Percentiles rank a stretch among this genome's conserved stretches.
Evolutionary conservation across 1,284 basidiomycete genomes (phyloP).

Genomic region (Vanrija sp.): DNA sequence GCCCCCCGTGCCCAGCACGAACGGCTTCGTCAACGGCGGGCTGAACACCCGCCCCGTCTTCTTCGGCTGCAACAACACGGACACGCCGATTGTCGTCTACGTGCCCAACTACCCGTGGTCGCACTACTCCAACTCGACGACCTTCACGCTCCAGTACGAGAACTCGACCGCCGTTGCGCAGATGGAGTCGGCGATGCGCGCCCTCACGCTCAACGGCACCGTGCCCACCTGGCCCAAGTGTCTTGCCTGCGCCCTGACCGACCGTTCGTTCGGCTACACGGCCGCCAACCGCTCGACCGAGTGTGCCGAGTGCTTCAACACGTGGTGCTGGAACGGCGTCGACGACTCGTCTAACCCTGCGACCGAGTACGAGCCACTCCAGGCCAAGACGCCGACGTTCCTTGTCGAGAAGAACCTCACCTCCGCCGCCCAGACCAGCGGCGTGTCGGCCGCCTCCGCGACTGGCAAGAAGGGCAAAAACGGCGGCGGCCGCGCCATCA

Average conservation of each 20-base stretch:
- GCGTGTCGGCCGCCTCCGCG: neutral
- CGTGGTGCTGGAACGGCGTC: slow-evolving; percentile 47
- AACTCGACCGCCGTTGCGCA: slow-evolving; percentile 36
- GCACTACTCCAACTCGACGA: slow-evolving; percentile 45
- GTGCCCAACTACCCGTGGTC: slow-evolving; percentile 53
- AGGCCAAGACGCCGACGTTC: slow-evolving; percentile 32
- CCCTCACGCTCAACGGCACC: slow-evolving; percentile 43
- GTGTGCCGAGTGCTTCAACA: slow-evolving; percentile 46
- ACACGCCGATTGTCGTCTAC: slow-evolving; percentile 50
- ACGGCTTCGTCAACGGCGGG: slow-evolving; percentile 54
- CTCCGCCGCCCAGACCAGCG: slow-evolving; percentile 2
- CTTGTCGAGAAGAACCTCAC: slow-evolving; percentile 20
- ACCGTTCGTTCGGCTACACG: slow-evolving; percentile 42
- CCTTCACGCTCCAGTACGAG: slow-evolving; percentile 48
- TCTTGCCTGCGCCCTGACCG: slow-evolving; percentile 51
- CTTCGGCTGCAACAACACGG: slow-evolving; percentile 47
- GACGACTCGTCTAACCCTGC: slow-evolving; percentile 25
- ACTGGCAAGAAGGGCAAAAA: neutral
- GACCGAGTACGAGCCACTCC: slow-evolving; percentile 10
- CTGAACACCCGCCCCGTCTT: slow-evolving; percentile 54
- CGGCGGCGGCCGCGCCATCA: neutral
- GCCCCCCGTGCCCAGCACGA: slow-evolving; percentile 50
- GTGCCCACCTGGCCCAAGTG: slow-evolving; percentile 46
- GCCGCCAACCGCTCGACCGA: slow-evolving; percentile 30
- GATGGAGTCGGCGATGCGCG: slow-evolving; percentile 36